Percentiles rank a stretch among this genome's conserved stretches.
These are phyloP conservation scores for Emmonsia crescens DNA, from an alignment of 2,329 filamentous ascomycete genomes.

Conservation along the genomic window DNA sequence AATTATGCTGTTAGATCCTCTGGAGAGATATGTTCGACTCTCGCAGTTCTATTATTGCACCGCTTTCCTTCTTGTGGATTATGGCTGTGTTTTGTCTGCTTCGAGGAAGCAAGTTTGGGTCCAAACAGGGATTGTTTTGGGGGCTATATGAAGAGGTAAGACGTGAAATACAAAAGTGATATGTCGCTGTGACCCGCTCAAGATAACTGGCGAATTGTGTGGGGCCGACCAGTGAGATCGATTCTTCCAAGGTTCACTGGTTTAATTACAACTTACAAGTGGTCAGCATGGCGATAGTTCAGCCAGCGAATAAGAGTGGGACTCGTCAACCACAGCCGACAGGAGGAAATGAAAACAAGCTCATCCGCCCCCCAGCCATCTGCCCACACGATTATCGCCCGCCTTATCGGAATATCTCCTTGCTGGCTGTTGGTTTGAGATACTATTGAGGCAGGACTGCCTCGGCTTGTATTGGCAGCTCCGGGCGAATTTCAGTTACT, in stretches of 20 bases:
- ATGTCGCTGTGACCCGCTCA: neutral
- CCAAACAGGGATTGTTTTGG: neutral
- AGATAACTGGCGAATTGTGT: neutral
- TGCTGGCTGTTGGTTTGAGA: neutral
- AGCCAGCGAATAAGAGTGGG: neutral
- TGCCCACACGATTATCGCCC: neutral
- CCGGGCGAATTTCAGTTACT: neutral
- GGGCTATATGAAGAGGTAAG: neutral
- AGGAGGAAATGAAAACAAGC: neutral
- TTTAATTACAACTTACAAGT: neutral
- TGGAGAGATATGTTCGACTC: too few species aligned
- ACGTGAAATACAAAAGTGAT: neutral
- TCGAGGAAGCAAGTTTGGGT: too few species aligned
- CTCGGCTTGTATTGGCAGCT: neutral
- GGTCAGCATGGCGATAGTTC: neutral
- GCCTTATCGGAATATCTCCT: neutral
- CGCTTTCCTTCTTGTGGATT: too few species aligned
- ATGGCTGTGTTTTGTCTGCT: too few species aligned
- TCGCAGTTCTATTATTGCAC: too few species aligned
- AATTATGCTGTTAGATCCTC: too few species aligned
- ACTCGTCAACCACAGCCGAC: neutral
- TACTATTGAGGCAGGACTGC: neutral
- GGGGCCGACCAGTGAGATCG: neutral
- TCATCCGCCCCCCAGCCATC: neutral
- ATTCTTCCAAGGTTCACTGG: neutral